Evolutionary conservation across 139 green algal species (phyloP), one percentile per base, ranked within the genome.

Genomic region (Edaphochlamys debaryana): DNA sequence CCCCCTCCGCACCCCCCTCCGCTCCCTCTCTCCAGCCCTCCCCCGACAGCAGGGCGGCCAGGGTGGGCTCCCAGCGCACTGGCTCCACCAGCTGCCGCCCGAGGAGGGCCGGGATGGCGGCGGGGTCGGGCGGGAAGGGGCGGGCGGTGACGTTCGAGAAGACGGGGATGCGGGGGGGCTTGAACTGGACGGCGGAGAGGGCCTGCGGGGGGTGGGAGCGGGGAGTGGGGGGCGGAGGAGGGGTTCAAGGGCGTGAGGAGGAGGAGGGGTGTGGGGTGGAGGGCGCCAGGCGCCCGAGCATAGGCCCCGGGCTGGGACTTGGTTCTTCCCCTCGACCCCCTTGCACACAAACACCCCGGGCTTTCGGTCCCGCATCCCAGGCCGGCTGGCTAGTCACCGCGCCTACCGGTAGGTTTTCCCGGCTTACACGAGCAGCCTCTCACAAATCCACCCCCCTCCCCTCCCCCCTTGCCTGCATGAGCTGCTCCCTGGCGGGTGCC

Each of bases 131-230:
- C 1, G 77, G 83, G 73, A 98, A 98, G 11, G 91, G 91, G 62
- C 87, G 56, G 5, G 82, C 94, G 3, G 96, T 98, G 30, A 99
- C 96, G 88, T 99, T 99, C 79, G 90, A 96, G 74, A 95, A 93
- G 9, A 98, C 93, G 1, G 95, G 92, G 45, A 98, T 93, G 40
- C 89, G 84, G 0, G 96, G 95, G 19, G 94, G 69, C 1, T 83
- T 63, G 70, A 98, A 89, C 0, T 69, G 90, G 27, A 98, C 92
- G 22, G 80, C 70, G 7, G 70, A 63, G 36, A 98, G 90, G 19
- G 87, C 95, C 90, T 95, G 89, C 29, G 60, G 37, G 60, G 7
- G 32, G 6, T 30, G 7, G 42, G 37, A 2, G 50, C 42, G 22
- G 22, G 34, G 7, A 27, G 34, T 27, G 30, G 77, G n/a, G n/a